A percentile compares a stretch with the other conserved stretches of the same genome.
phyloP scores from a whole-genome alignment of 192 early-diverging fungal genomes.

The Chytriomyces hyalinus region DNA sequence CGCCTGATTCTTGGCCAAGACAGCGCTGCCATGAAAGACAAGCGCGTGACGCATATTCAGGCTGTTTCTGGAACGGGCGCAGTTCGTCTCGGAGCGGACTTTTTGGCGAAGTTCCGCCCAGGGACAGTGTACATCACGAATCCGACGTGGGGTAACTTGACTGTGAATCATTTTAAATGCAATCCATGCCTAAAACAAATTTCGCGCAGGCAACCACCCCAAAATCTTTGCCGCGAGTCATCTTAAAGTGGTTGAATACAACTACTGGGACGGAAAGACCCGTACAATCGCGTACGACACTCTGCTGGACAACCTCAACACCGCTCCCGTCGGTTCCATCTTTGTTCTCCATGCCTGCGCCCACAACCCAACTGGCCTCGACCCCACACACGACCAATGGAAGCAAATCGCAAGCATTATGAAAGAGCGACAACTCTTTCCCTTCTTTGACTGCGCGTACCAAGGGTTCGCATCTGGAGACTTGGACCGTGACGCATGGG shows the following conservation, averaged over 20 bases:
- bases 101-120: conserved; percentile 76
- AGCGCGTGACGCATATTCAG: conserved; percentile 73
- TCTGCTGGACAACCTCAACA: conserved; percentile 70
- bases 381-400: conserved; percentile 95
- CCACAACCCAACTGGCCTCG: conserved; percentile 99
- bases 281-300: conserved; percentile 79
- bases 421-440: conserved; percentile 75
- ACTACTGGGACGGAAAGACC: conserved; percentile 84
- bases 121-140: conserved; percentile 86
- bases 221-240: conserved; percentile 85
- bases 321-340: conserved; percentile 79
- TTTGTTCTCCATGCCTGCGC: conserved; percentile 95
- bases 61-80: conserved; percentile 97
- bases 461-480: conserved; percentile 97
- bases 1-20: conserved; percentile 80
- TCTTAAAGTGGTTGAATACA: conserved; percentile 81
- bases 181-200: background rate
- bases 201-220: conserved; percentile 75
- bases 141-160: conserved; percentile 84
- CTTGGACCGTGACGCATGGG: conserved; percentile 87
- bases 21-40: conserved; percentile 70
- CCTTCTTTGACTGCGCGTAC: conserved; percentile 99
- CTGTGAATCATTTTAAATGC: background rate
- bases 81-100: conserved; percentile 78
- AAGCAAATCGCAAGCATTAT: conserved; percentile 83